Evolutionary conservation across 495 filamentous ascomycete genomes (phyloP).

Genomic region (Extremus antarcticus): DNA sequence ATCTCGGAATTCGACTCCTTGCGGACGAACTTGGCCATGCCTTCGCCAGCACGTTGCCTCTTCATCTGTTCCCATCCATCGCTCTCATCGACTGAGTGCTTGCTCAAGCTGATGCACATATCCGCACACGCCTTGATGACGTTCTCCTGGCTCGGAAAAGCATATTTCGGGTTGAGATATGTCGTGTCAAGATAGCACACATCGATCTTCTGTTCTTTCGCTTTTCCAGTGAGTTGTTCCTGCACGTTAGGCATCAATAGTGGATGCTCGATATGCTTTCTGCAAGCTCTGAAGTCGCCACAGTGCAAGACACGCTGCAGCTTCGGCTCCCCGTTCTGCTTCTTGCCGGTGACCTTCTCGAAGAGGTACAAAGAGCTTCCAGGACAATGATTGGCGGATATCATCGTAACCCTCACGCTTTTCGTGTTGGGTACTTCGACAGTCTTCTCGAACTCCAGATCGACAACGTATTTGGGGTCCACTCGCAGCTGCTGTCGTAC

Average conservation of each 20-base stretch:
- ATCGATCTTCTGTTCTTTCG: conserved; percentile 75
- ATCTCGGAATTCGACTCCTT: conserved; percentile 27
- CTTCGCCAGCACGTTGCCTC: conserved; percentile 37
- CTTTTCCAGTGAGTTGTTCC: conserved; percentile 56
- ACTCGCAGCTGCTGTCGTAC: conserved; percentile 78
- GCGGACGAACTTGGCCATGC: conserved; percentile 55
- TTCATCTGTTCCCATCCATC: conserved; percentile 44
- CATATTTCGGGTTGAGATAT: conserved; percentile 89
- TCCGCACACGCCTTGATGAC: conserved; percentile 82
- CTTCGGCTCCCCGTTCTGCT: conserved; percentile 38
- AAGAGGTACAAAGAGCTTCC: conserved; percentile 91
- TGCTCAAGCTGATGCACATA: conserved; percentile 65
- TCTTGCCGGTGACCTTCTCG: conserved; percentile 58
- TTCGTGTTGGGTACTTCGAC: conserved; percentile 67
- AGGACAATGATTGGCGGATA: conserved; percentile 94
- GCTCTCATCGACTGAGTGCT: conserved; percentile 41
- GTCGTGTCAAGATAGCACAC: conserved; percentile 95
- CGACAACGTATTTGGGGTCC: conserved; percentile 72
- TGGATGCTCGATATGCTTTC: conserved; percentile 75
- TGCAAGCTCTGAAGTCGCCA: conserved; percentile 87
- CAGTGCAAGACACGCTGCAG: conserved; percentile 81
- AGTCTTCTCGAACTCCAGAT: conserved; percentile 75
- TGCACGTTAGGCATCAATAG: conserved; percentile 62
- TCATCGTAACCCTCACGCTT: conserved; percentile 81
- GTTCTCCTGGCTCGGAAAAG: conserved; percentile 78